Evolutionary conservation across 2,329 filamentous ascomycete genomes (phyloP).

Genomic region (Coleophoma cylindrospora): DNA sequence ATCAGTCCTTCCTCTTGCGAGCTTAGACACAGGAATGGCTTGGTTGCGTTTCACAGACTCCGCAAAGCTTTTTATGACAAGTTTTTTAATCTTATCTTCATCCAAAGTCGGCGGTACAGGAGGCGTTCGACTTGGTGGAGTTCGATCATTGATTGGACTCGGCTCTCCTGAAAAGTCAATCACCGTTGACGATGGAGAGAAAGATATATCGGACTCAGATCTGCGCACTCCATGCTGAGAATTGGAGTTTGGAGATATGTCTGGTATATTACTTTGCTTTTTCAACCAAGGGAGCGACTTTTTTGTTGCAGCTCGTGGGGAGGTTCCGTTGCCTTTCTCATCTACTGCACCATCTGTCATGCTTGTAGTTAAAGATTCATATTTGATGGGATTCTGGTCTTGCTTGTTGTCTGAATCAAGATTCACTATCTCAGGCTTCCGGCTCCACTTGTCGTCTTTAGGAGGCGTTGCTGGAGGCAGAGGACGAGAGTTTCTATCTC

Average conservation of each 20-base stretch:
- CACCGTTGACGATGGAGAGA: not conserved
- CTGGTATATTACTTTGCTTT: constrained; percentile 9
- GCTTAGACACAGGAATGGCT: too few relatives aligned
- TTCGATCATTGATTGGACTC: not conserved
- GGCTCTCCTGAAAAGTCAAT: not conserved
- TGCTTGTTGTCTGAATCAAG: not conserved
- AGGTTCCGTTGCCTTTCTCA: not conserved
- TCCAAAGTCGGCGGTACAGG: too few relatives aligned
- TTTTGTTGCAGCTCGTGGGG: constrained; percentile 6
- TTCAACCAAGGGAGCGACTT: constrained; percentile 22
- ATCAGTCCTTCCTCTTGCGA: too few relatives aligned
- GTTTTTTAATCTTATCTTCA: too few relatives aligned
- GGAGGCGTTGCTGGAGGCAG: constrained; percentile 8
- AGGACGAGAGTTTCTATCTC: not conserved
- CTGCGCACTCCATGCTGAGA: too few relatives aligned
- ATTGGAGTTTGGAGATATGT: not conserved
- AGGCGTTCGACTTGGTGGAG: not conserved
- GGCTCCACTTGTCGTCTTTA: constrained; percentile 10
- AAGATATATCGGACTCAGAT: too few relatives aligned
- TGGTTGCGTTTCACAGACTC: too few relatives aligned
- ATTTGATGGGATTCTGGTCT: not conserved
- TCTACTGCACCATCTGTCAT: not conserved
- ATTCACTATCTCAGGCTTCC: too few relatives aligned
- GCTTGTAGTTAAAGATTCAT: not conserved
- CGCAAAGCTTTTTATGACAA: too few relatives aligned